Conservation (phyloP, 306 rosid species). For the Gleditsia sinensis region DNA sequence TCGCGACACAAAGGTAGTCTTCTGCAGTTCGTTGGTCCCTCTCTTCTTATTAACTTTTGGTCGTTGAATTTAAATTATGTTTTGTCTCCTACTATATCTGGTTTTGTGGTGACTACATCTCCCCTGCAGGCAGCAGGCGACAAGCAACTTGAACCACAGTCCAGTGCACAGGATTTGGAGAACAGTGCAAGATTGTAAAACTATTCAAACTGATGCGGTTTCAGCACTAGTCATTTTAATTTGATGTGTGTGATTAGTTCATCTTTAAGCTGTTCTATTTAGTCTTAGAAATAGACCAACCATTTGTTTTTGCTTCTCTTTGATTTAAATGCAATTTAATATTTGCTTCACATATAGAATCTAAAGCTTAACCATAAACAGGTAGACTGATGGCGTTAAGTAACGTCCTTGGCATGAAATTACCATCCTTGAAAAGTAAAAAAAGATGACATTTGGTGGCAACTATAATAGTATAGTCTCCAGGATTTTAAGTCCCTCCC, state of each 20-base stretch:
- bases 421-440: no score
- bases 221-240: neutral
- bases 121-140: no score
- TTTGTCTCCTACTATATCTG: slow-evolving; percentile 7
- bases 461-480: no score
- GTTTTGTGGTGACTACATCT: slow-evolving; percentile 3
- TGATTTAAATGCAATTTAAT: no score
- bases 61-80: neutral
- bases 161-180: slow-evolving; percentile 36
- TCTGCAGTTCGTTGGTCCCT: neutral
- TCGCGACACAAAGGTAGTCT: slow-evolving; percentile 46
- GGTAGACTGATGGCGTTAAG: no score
- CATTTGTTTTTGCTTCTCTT: neutral
- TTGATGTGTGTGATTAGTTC: neutral
- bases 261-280: neutral
- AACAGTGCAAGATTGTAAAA: slow-evolving; percentile 43
- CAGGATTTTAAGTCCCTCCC: no score
- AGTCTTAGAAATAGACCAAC: neutral
- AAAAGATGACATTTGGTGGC: no score
- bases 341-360: no score
- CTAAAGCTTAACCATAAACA: no score
- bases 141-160: slow-evolving; percentile 44
- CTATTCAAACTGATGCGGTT: slow-evolving; percentile 15
- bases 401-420: no score
- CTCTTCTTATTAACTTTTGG: neutral